A percentile compares a stretch with the other conserved stretches of the same genome.
These are phyloP conservation scores for Neofusicoccum kwambonambiense DNA, from an alignment of 2,329 filamentous ascomycete genomes.

Conservation along the genomic window DNA sequence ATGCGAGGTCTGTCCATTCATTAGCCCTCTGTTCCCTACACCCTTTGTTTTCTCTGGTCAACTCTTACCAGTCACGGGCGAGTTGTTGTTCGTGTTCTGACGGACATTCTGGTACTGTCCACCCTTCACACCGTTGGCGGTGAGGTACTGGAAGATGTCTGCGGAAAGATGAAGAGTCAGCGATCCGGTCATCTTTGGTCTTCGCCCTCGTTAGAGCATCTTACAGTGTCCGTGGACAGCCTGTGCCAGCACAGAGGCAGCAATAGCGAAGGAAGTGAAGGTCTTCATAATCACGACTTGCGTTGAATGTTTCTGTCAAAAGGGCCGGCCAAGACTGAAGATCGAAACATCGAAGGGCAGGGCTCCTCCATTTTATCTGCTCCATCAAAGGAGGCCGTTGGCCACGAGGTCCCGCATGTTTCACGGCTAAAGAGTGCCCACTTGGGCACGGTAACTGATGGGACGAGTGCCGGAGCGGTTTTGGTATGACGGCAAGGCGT, in stretches of 20 bases:
- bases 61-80: conserved; percentile 30
- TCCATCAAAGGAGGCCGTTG: background rate
- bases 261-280: conserved; percentile 31
- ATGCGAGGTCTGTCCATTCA: conserved; percentile 23
- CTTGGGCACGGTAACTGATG: background rate
- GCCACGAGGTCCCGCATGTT: background rate
- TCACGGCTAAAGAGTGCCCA: conserved; percentile 4
- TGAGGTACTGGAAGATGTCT: conserved; percentile 41
- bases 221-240: conserved; percentile 38
- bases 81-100: conserved; percentile 39
- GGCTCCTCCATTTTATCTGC: background rate
- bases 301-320: background rate
- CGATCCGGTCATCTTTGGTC: background rate
- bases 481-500: background rate
- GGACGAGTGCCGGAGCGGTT: background rate
- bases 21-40: background rate
- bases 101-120: conserved; percentile 36
- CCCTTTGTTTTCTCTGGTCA: background rate
- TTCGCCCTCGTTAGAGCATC: conserved; percentile 2
- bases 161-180: conserved; percentile 6
- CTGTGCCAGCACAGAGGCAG: conserved; percentile 32
- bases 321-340: conserved; percentile 8
- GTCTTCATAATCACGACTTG: conserved; percentile 31
- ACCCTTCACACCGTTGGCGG: conserved; percentile 36
- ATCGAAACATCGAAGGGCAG: background rate